Evolutionary conservation across 768 basidiomycete genomes (phyloP).

Genomic region (Suillus cothurnatus): DNA sequence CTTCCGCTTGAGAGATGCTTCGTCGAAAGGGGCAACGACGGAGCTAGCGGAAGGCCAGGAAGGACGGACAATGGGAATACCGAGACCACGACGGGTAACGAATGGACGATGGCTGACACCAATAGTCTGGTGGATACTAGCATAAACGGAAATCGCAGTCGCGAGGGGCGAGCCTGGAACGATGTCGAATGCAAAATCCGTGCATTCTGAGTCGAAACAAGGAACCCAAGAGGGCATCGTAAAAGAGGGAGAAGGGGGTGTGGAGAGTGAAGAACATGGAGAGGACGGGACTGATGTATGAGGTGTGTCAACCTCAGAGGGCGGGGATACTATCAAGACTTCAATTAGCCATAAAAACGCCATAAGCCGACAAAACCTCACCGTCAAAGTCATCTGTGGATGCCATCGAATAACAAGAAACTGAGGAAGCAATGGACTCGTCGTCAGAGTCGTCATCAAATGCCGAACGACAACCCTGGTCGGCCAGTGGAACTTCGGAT

Average conservation of each 20-base stretch:
- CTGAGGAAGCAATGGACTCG: background rate
- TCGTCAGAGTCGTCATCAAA: constrained; percentile 4
- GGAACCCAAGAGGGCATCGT: background rate
- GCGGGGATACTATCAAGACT: background rate
- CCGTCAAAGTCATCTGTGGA: background rate
- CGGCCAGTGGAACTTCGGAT: background rate
- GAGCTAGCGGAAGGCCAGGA: background rate
- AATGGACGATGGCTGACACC: background rate
- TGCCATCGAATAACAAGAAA: background rate
- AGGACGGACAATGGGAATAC: background rate
- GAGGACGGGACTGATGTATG: constrained; percentile 4
- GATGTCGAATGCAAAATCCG: background rate
- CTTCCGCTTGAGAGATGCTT: background rate
- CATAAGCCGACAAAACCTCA: background rate
- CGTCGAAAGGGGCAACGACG: background rate
- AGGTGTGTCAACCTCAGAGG: background rate
- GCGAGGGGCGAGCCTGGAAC: background rate
- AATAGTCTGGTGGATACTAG: background rate
- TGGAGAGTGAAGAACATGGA: background rate
- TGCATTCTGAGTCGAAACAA: background rate
- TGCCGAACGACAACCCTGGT: background rate
- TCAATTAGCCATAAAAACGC: background rate
- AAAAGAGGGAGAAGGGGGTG: background rate
- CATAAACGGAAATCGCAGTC: background rate
- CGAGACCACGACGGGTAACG: background rate